Evolutionary conservation across 768 basidiomycete species (phyloP), one percentile per base, ranked within the genome.

Genomic region (Ramaria sp.): DNA sequence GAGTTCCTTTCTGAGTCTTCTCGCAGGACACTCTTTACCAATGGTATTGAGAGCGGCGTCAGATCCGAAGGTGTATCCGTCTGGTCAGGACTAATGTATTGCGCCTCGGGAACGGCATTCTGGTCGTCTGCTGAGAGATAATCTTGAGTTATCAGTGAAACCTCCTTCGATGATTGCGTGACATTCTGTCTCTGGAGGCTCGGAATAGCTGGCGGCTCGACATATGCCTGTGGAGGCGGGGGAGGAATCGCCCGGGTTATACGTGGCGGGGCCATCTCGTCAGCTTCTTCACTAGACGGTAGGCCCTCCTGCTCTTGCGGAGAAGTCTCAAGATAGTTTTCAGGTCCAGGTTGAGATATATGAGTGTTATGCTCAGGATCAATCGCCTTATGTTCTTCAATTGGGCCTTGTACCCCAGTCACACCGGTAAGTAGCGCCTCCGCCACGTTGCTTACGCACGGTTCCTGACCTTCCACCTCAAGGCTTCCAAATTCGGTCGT

Each of bases 211-310:
- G 60, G 60, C 30, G 60, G 34, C 15, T 41, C 46, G 46, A 52
- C 13, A 45, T 5, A 39, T 45, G 9, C 62, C 63, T 59, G 57
- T 48, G 7, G 67, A 0, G 72, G 72, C 19, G 72, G 69, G 0
- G 70, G 66, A 0, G 69, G 73, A 51, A 67, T 60, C 0, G 65
- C 64, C 51, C 67, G 68, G 13, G 62, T 66, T 27, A 69, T 62
- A 48, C 66, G 71, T 7, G 71, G 64, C 3, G 69, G 67, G 3
- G 65, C 64, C 61, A 68, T 63, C 48, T 67, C 58, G 19, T 58
- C 60, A 46, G 50, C 17, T 30, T 54, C 59, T 53, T 48, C 59
- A 19, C 13, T 19, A 17, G 24, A 20, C 27, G 13, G 58, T 19
- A 24, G 5, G 30, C 41, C 57, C 20, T 57, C 57, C 17, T 24